Evolutionary conservation across 2,329 filamentous ascomycete genomes (phyloP), one percentile per base, ranked within the genome.

Genomic region (Ophiostoma fasciatum): DNA sequence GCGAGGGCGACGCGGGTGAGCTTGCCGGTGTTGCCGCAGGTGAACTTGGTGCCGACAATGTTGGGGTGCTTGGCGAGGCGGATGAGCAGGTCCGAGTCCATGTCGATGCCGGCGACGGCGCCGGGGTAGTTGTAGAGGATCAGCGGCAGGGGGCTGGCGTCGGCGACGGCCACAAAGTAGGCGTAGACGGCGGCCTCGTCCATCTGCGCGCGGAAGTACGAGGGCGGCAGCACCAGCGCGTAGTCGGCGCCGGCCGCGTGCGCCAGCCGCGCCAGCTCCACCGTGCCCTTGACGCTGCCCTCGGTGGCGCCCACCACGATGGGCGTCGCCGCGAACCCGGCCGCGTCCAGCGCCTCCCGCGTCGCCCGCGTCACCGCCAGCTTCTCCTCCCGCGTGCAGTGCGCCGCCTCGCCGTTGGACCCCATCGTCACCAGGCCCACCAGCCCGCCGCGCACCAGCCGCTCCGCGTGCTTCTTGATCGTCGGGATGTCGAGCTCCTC

Each of bases 91-190:
- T 93, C 84, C 40, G 80, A 87, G 64, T 90, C 82, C 72, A 93
- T 79, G 56, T 93, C 84, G 51, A 92, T 80, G 34, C 84, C 84
- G 6, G 82, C 71, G 6, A 90, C 84, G 33, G 82, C 84, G 35
- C 82, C 83, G 1, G 84, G 84, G 62, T 90, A 93, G 64, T 92
- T 93, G 71, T 93, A 93, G 32, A 93, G 63, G 45, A 92, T 71
- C 37, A 93, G 56, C n/a, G 82, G 82, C 8, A 90, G 60, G 5
- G 82, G 78, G 34, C 76, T 82, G 27, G 57, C 66, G 54, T 88
- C 79, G 32, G 84, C 84, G 5, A 93, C 81, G 38, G 69, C 67
- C 37, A 64, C 70, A 61, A 48, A 48, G 42, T 48, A 48, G 28
- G 29, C 70, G 51, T 76, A 69, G 40, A 92, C 65, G 41, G 80